phyloP scores from a whole-genome alignment of 2,329 filamentous ascomycete species.

The Alternaria sp. region DNA sequence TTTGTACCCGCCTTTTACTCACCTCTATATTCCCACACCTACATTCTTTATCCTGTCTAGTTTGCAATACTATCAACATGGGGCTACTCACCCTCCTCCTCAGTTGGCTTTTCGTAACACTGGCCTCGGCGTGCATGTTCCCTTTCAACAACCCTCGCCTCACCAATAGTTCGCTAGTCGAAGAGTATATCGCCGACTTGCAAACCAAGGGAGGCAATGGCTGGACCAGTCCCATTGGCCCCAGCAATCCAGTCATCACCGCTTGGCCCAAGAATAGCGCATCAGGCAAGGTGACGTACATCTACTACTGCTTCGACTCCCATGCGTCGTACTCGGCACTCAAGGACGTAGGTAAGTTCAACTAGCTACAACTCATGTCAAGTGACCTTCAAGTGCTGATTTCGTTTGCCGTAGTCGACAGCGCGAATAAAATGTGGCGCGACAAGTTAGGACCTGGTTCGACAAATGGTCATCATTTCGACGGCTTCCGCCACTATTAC shows the following conservation, averaged over 20 bases:
- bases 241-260: rapidly evolving
- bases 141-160: neutral
- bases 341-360: neutral
- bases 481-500: neutral
- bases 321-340: neutral
- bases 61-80: neutral
- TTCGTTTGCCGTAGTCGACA: neutral
- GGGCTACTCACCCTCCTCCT: neutral
- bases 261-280: neutral
- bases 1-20: no score
- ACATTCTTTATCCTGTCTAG: no score
- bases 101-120: neutral
- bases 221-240: neutral
- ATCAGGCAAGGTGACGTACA: no score
- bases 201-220: neutral
- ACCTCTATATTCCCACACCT: no score
- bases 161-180: neutral
- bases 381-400: neutral
- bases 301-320: neutral
- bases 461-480: neutral
- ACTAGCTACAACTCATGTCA: no score
- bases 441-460: neutral
- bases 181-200: neutral
- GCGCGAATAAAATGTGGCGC: neutral
- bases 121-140: neutral